Conservation (phyloP, 2,329 filamentous ascomycete genomes). For the Sporothrix luriei region DNA sequence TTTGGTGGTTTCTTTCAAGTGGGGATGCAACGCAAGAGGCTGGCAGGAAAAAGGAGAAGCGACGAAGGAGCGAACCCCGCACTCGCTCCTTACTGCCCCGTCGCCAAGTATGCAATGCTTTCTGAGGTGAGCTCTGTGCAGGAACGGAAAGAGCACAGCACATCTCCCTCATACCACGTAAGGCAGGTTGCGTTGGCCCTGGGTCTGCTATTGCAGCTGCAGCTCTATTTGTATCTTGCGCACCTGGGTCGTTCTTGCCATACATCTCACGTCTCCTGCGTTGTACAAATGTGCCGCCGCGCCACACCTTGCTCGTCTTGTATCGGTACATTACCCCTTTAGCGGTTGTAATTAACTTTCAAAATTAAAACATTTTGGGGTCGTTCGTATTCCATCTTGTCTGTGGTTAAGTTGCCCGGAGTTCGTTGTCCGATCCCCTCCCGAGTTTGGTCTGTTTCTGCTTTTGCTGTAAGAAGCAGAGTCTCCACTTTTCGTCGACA, state of each 20-base stretch:
- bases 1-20: neutral
- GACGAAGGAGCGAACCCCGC: constrained; percentile 21
- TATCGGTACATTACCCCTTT: constrained; percentile 16
- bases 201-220: neutral
- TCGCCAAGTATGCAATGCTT: no score
- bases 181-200: constrained; percentile 1
- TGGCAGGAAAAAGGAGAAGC: constrained; percentile 7
- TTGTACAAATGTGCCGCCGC: neutral
- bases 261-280: neutral
- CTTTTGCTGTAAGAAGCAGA: neutral
- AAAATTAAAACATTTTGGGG: neutral
- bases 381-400: neutral
- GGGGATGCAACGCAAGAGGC: neutral
- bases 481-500: neutral
- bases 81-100: constrained; percentile 4
- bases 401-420: constrained; percentile 18
- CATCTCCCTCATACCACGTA: neutral
- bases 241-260: neutral
- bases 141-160: neutral
- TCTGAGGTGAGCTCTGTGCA: constrained; percentile 7
- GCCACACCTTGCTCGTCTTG: constrained; percentile 5
- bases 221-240: neutral
- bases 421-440: constrained; percentile 17
- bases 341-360: constrained; percentile 7
- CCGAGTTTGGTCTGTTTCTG: neutral